A percentile compares a stretch with the other conserved stretches of the same genome.
These are phyloP conservation scores for Nicotiana attenuata DNA, from an alignment of 257 asterid genomes.

Conservation along the genomic window DNA sequence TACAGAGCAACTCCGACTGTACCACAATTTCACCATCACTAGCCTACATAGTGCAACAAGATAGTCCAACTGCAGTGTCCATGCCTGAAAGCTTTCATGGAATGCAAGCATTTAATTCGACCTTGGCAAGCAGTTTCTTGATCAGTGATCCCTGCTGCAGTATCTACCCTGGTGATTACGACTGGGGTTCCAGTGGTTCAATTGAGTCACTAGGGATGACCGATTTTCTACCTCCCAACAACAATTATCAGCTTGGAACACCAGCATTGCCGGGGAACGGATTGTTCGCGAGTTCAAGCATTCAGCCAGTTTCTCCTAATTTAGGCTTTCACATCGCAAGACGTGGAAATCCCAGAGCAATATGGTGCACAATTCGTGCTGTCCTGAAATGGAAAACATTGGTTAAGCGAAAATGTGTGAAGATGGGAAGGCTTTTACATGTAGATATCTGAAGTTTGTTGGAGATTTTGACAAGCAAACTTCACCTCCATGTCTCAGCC, in stretches of 20 bases:
- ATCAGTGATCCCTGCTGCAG: slow-evolving; percentile 31
- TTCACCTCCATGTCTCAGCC: not conserved
- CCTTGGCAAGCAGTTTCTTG: slow-evolving; percentile 32
- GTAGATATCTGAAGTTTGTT: not conserved
- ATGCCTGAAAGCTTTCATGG: slow-evolving; percentile 37
- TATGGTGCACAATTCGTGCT: slow-evolving; percentile 79
- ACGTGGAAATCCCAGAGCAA: slow-evolving; percentile 39
- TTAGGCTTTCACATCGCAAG: slow-evolving; percentile 32
- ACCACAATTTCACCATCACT: slow-evolving; percentile 27
- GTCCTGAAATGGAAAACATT: slow-evolving; percentile 71
- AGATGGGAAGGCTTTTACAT: slow-evolving; percentile 27
- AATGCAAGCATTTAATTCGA: slow-evolving; percentile 31
- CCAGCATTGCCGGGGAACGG: slow-evolving; percentile 42
- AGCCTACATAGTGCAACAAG: slow-evolving; percentile 24
- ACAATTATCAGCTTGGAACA: slow-evolving; percentile 36
- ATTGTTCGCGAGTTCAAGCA: slow-evolving; percentile 27
- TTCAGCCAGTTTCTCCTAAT: slow-evolving; percentile 35
- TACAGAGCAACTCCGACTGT: slow-evolving; percentile 27
- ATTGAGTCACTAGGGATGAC: slow-evolving; percentile 27
- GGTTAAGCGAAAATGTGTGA: slow-evolving; percentile 43
- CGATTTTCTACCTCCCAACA: slow-evolving; percentile 26
- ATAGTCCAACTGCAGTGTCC: slow-evolving; percentile 25
- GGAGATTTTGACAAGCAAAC: not conserved
- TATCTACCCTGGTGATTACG: slow-evolving; percentile 28
- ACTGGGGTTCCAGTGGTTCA: slow-evolving; percentile 27